Base-by-base conservation (phyloP, 768 basidiomycete species). In the Tremella mesenterica region DNA sequence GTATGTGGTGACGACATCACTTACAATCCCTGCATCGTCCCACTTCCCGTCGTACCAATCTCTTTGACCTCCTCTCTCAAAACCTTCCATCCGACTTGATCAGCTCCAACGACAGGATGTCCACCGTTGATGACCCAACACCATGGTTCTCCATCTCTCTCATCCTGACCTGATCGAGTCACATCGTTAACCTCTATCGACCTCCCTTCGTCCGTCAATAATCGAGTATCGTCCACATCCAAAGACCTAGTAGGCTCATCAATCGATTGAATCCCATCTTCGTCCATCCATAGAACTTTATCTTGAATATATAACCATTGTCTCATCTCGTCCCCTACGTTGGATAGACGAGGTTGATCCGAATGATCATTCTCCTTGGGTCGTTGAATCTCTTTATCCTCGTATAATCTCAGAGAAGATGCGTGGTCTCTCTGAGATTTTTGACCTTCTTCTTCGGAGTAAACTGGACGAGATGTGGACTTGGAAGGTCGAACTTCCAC, bases 1-100 rank as follows among this genome's bases (percentile, higher is more conserved):
- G n/a, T n/a, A n/a, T n/a, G n/a, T n/a, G n/a, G n/a, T n/a, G n/a
- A n/a, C n/a, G n/a, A n/a, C n/a, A n/a, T n/a, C n/a, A 10, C 23
- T 38, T 56, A 65, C 48, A 69, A 52, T 16, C 67, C 65, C 50
- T 69, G 67, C 45, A 66, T 33, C 3, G 59, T 56, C 21, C 67
- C 67, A 10, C 23, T 45, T 18, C 60, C 65, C n/a, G 53, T 52
- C 21, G 48, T 48, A 1, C 64, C 61, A 4, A 53, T 29, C 12
- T 63, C 50, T 4, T 56, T 36, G 36, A 59, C 54, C 1, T 58
- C 63, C 44, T 64, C 56, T 25, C 46, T 45, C 33, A 69, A 33
- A 2, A 69, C 64, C 45, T 52, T 66, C 67, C 67, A 69, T 12
- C 65, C 65, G 7, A 62, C 29, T 27, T 53, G 50, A 5, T 41